phyloP scores from a whole-genome alignment of 805 yeast species.

The Nadsonia fulvescens region DNA sequence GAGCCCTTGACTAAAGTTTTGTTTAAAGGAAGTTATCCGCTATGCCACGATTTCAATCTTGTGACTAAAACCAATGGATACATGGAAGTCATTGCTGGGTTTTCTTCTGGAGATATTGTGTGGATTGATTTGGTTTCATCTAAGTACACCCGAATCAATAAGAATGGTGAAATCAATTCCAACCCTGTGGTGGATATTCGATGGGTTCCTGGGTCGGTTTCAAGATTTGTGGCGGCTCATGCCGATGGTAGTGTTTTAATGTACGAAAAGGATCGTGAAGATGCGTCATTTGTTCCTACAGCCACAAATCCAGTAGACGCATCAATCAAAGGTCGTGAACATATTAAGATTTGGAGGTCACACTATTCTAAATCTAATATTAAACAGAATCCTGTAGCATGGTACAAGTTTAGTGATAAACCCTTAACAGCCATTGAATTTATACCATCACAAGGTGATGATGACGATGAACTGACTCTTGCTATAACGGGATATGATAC shows the following conservation, averaged over 20 bases:
- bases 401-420: constrained; percentile 40
- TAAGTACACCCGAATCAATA: constrained; percentile 34
- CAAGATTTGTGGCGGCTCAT: constrained; percentile 36
- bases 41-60: constrained; percentile 21
- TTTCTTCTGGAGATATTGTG: constrained; percentile 47
- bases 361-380: constrained; percentile 2
- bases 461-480: constrained; percentile 6
- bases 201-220: constrained; percentile 29
- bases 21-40: constrained; percentile 22
- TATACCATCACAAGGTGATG: constrained; percentile 24
- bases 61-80: constrained; percentile 15
- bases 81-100: constrained; percentile 40
- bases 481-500: constrained; percentile 43
- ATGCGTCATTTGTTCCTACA: constrained; percentile 12
- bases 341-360: too few species aligned
- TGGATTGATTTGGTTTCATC: constrained; percentile 37
- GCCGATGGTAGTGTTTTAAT: constrained; percentile 43
- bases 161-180: constrained; percentile 26
- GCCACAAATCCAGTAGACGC: constrained; percentile 2
- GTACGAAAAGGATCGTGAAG: constrained; percentile 34
- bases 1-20: constrained; percentile 23
- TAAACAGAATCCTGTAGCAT: constrained; percentile 32
- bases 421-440: constrained; percentile 33
- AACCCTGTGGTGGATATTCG: constrained; percentile 27
- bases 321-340: too few species aligned